Evolutionary conservation across 2,329 filamentous ascomycete species (phyloP).

Genomic region (Zymoseptoria pseudotritici): DNA sequence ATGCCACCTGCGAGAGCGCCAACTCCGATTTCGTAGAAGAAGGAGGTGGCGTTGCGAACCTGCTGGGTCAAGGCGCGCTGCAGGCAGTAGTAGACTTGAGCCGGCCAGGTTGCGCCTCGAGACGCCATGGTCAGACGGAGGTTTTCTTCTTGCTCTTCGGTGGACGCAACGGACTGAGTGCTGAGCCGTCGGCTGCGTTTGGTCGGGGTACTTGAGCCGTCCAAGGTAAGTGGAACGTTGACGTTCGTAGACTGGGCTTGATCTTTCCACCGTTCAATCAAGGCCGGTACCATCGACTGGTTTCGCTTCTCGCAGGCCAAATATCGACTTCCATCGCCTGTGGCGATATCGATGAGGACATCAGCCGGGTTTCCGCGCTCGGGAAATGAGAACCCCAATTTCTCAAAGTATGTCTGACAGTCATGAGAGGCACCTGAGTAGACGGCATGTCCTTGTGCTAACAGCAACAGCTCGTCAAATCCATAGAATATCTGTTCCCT

Average conservation of each 20-base stretch:
- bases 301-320: slow-evolving; percentile 27
- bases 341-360: slow-evolving; percentile 55
- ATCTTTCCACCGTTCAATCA: slow-evolving; percentile 44
- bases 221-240: neutral
- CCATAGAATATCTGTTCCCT: slow-evolving; percentile 52
- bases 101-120: slow-evolving; percentile 42
- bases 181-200: slow-evolving; percentile 19
- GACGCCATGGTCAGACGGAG: slow-evolving; percentile 42
- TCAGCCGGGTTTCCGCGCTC: slow-evolving; percentile 49
- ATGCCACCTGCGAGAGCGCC: slow-evolving; percentile 47
- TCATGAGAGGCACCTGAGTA: slow-evolving; percentile 45
- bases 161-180: slow-evolving; percentile 28
- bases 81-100: slow-evolving; percentile 49
- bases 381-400: slow-evolving; percentile 45
- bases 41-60: slow-evolving; percentile 44
- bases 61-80: slow-evolving; percentile 50
- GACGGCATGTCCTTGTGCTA: slow-evolving; percentile 49
- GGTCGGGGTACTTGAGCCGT: slow-evolving; percentile 3
- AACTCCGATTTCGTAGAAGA: slow-evolving; percentile 50
- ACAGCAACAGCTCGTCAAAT: slow-evolving; percentile 50
- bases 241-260: slow-evolving; percentile 14
- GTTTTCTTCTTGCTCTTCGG: slow-evolving; percentile 34
- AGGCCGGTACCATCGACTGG: slow-evolving; percentile 39
- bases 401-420: slow-evolving; percentile 45
- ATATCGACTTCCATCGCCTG: slow-evolving; percentile 49